phyloP scores from a whole-genome alignment of 192 early-diverging fungal genomes.

The Coemansia umbellata region DNA sequence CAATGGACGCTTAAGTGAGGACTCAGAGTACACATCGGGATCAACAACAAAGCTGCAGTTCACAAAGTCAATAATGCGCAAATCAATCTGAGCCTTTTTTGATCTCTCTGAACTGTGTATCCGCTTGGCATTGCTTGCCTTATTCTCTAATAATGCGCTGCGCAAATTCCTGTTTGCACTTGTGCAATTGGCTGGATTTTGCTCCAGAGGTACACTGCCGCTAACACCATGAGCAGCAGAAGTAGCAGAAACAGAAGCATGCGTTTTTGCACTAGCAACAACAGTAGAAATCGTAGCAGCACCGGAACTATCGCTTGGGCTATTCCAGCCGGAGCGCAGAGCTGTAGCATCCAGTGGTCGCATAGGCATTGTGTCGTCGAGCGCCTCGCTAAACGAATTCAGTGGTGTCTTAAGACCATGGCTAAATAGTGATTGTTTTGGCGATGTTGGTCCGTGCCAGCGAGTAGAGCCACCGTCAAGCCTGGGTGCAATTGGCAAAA shows the following conservation, averaged over 20 bases:
- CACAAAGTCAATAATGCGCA: slow-evolving; percentile 97
- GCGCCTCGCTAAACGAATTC: slow-evolving; percentile 11
- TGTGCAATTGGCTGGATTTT: too few species aligned
- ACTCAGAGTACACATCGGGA: slow-evolving; percentile 48
- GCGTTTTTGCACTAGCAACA: too few species aligned
- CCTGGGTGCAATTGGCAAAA: not conserved
- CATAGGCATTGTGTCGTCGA: slow-evolving; percentile 4
- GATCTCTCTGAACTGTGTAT: not conserved
- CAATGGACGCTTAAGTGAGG: slow-evolving; percentile 40
- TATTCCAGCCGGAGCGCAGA: not conserved
- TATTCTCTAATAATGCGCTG: too few species aligned
- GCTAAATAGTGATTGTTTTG: slow-evolving; percentile 9
- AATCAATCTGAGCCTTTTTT: slow-evolving; percentile 55
- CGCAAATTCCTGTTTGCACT: too few species aligned
- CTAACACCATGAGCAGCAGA: too few species aligned
- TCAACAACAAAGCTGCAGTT: slow-evolving; percentile 71
- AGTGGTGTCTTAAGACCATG: slow-evolving; percentile 7
- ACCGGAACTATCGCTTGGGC: not conserved
- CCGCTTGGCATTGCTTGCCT: too few species aligned
- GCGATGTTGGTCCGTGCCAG: slow-evolving; percentile 8
- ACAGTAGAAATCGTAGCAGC: not conserved
- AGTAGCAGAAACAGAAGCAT: too few species aligned
- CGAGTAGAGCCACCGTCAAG: not conserved
- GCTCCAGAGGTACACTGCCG: too few species aligned
- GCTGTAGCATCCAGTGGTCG: not conserved